Evolutionary conservation across 2,329 filamentous ascomycete species (phyloP).

Genomic region (Metarhizium brunneum): DNA sequence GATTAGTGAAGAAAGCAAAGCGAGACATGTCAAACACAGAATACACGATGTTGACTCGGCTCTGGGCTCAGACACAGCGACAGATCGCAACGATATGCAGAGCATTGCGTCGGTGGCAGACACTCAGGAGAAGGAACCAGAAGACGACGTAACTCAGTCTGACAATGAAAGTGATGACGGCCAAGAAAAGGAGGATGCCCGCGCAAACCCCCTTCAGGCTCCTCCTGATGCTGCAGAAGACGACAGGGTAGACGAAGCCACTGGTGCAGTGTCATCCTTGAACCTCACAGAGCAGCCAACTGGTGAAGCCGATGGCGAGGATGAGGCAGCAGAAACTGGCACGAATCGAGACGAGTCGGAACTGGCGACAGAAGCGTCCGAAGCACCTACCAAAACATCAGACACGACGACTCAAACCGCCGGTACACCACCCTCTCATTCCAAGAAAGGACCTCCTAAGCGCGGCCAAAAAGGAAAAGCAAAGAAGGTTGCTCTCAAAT

Average conservation of each 20-base stretch:
- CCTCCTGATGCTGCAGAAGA: slow-evolving; percentile 15
- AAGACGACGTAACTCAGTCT: slow-evolving; percentile 13
- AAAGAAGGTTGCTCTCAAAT: slow-evolving; percentile 83
- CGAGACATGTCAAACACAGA: slow-evolving; percentile 64
- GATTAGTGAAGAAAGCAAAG: slow-evolving; percentile 80
- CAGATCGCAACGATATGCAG: slow-evolving; percentile 8
- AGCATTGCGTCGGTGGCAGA: slow-evolving; percentile 10
- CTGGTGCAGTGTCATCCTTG: slow-evolving; percentile 15
- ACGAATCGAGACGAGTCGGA: neutral
- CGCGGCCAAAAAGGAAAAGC: slow-evolving; percentile 74
- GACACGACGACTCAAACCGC: slow-evolving; percentile 1
- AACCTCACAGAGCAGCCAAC: slow-evolving; percentile 12
- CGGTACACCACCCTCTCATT: neutral
- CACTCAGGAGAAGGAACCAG: slow-evolving; percentile 15
- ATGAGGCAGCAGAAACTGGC: slow-evolving; percentile 16
- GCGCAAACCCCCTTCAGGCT: slow-evolving; percentile 30
- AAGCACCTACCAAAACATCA: slow-evolving; percentile 10
- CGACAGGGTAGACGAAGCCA: slow-evolving; percentile 16
- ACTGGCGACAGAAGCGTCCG: slow-evolving; percentile 9
- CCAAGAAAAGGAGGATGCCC: slow-evolving; percentile 20
- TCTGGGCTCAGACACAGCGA: slow-evolving; percentile 7
- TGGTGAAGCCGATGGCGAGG: slow-evolving; percentile 7
- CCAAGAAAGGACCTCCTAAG: slow-evolving; percentile 40
- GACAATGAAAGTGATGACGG: slow-evolving; percentile 22
- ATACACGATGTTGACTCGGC: slow-evolving; percentile 19